Conservation (phyloP, 2,329 filamentous ascomycete genomes). For the Fusarium musae region DNA sequence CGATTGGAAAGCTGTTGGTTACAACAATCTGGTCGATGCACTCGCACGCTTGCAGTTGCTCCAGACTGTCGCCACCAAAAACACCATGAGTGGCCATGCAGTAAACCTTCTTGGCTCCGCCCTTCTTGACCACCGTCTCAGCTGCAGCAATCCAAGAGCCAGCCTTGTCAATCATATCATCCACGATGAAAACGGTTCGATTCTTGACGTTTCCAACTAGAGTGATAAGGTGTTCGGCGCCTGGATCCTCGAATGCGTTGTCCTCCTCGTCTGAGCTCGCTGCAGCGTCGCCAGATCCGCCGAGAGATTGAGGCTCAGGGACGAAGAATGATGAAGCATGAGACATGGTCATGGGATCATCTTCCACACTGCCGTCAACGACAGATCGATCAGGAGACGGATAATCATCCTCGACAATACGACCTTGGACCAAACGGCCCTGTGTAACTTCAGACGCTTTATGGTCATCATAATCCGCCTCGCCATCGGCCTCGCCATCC, state of each 20-base stretch:
- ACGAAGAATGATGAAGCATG: slow-evolving; percentile 84
- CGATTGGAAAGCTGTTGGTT: slow-evolving; percentile 96
- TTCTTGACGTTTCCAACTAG: slow-evolving; percentile 94
- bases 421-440: slow-evolving; percentile 89
- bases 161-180: slow-evolving; percentile 99
- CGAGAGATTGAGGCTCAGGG: slow-evolving; percentile 73
- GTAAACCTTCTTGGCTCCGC: slow-evolving; percentile 91
- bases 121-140: slow-evolving; percentile 94
- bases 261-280: slow-evolving; percentile 92
- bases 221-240: slow-evolving; percentile 93
- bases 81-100: slow-evolving; percentile 97
- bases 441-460: slow-evolving; percentile 91
- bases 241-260: slow-evolving; percentile 81
- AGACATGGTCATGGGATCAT: slow-evolving; percentile 85
- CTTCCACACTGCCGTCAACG: slow-evolving; percentile 73
- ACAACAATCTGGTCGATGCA: slow-evolving; percentile 95
- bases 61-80: slow-evolving; percentile 88
- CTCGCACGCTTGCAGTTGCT: slow-evolving; percentile 90
- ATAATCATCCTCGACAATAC: slow-evolving; percentile 94
- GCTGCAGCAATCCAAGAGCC: slow-evolving; percentile 97
- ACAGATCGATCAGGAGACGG: slow-evolving; percentile 80
- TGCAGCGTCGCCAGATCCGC: slow-evolving; percentile 85
- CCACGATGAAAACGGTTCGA: slow-evolving; percentile 90
- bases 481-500: slow-evolving; percentile 47
- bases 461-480: slow-evolving; percentile 75